phyloP scores from a whole-genome alignment of 2,329 filamentous ascomycete genomes.

The Ustulina deusta region DNA sequence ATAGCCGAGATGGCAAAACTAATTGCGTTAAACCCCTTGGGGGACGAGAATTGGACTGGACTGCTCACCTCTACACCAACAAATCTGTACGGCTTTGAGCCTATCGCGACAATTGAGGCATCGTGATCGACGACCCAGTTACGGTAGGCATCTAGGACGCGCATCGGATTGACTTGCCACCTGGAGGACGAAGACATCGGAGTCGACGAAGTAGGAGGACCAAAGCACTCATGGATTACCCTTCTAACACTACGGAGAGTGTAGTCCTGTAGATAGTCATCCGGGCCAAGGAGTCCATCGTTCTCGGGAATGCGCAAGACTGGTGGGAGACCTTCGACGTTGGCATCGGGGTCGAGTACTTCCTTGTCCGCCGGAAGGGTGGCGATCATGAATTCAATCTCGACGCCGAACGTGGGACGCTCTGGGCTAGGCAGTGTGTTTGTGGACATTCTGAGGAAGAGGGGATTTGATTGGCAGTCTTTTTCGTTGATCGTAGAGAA shows the following conservation, averaged over 20 bases:
- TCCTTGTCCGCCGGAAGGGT: background rate
- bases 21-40: conserved; percentile 33
- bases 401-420: conserved; percentile 23
- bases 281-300: too few relatives aligned
- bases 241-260: background rate
- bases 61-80: conserved; percentile 34
- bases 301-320: conserved; percentile 2
- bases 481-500: background rate
- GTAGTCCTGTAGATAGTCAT: background rate
- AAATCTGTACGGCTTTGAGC: background rate
- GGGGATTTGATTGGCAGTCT: background rate
- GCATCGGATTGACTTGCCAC: background rate
- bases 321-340: conserved; percentile 15
- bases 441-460: background rate
- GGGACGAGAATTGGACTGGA: conserved; percentile 30
- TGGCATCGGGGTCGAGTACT: background rate
- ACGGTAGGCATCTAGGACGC: background rate
- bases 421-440: background rate
- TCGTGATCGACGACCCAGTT: background rate
- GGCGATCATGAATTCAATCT: conserved; percentile 22
- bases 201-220: background rate
- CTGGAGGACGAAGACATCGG: too few relatives aligned
- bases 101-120: background rate
- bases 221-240: conserved; percentile 10
- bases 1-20: conserved; percentile 24